Percentiles rank a stretch among this genome's conserved stretches.
Evolutionary conservation across 495 filamentous ascomycete genomes (phyloP).

Genomic region (Neurospora sp.): DNA sequence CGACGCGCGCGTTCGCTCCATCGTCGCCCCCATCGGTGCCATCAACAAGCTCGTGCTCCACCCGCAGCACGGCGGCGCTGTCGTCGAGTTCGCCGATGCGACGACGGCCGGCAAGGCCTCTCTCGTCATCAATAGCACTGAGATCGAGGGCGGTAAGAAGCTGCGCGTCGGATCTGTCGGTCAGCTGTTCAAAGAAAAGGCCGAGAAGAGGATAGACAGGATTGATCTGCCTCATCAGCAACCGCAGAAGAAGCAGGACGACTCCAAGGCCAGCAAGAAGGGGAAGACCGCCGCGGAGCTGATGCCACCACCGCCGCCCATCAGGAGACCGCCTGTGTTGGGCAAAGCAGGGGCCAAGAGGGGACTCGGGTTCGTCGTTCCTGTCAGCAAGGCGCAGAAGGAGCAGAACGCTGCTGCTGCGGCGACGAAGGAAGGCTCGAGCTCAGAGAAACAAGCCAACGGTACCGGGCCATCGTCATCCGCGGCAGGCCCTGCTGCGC

Average conservation of each 20-base stretch:
- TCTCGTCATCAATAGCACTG: constrained; percentile 59
- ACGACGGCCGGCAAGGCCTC: constrained; percentile 64
- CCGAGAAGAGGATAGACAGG: constrained; percentile 42
- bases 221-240: constrained; percentile 25
- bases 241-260: constrained; percentile 24
- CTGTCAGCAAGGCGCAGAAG: constrained; percentile 20
- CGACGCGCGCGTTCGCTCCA: constrained; percentile 54
- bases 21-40: constrained; percentile 52
- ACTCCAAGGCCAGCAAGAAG: constrained; percentile 17
- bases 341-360: constrained; percentile 49
- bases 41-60: constrained; percentile 57
- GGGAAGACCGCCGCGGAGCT: constrained; percentile 23
- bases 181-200: constrained; percentile 56
- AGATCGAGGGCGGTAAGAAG: constrained; percentile 53
- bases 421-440: background rate
- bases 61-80: constrained; percentile 76
- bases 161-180: constrained; percentile 57
- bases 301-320: constrained; percentile 41
- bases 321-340: constrained; percentile 51
- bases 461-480: background rate
- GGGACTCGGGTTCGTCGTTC: constrained; percentile 34
- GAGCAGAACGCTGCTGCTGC: constrained; percentile 19
- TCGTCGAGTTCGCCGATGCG: constrained; percentile 68
- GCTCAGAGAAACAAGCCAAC: background rate
- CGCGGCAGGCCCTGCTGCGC: constrained; percentile 1